Evolutionary conservation across 306 rosid genomes (phyloP), one percentile per base, ranked within the genome.

Genomic region (Cicer judaicum): DNA sequence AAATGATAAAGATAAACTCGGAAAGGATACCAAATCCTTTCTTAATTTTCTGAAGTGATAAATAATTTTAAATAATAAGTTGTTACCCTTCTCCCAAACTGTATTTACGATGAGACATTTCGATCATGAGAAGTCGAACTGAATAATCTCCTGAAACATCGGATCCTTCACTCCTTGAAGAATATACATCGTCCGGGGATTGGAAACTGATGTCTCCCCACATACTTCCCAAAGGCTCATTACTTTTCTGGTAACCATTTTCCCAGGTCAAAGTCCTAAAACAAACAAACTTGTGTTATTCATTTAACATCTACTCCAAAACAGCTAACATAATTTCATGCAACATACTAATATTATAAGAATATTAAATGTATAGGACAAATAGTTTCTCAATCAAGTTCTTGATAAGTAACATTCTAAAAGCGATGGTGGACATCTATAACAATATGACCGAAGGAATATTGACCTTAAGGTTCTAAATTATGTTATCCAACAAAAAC

Each of bases 251-350:
- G 75, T 68, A 76, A 63, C 84, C 88, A 84, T 85, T 92, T 83
- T 88, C 98, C 94, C 93, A 94, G 16, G 85, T 76, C 91, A 94
- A 88, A 68, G 85, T 87, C 91, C 98, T 94, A 81, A 65, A 73
- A 73, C 44, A 76, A 72, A 36, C 13, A 77, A 34, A 64, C 18
- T 34, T 77, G 21, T 66, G 81, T 84, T 42, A 85, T 52, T 48
- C 19, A 10, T 65, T 42, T 68, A 64, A 65, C 8, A 55, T 75
- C 53, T 15, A 72, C 70, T 19, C 42, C 41, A 10, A 76, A 79
- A 54, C 64, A 18, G 13, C 50, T 7, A 38, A 48, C 60, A 72
- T 29, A 34, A 64, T 42, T 66, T 39, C 70, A 78, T 42, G 70
- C 36, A 24, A 59, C 55, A 14, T 72, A 40, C 52, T 14, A 75